Percentiles rank a stretch among this genome's conserved stretches.
Conservation (phyloP, 225 moss, liverwort and hornwort genomes). For the Asterella californica region DNA sequence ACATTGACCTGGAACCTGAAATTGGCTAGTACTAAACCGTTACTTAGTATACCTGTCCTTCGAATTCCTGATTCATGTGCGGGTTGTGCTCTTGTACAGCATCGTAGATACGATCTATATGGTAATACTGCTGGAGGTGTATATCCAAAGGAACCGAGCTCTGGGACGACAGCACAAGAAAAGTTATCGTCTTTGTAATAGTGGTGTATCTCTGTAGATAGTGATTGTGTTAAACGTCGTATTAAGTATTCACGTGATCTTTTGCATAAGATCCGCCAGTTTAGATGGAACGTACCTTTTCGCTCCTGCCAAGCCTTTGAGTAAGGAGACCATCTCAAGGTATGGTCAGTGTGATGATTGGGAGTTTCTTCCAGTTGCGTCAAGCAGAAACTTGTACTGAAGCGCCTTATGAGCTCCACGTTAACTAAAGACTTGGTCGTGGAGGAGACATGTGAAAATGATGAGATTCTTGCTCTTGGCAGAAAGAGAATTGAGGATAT, state of each 20-base stretch:
- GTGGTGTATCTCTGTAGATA: not conserved
- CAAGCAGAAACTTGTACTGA: not conserved
- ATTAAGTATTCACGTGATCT: not conserved
- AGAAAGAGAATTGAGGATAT: too few relatives aligned
- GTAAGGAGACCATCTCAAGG: not conserved
- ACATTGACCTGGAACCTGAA: too few relatives aligned
- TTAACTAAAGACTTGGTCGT: too few relatives aligned
- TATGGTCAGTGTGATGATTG: not conserved
- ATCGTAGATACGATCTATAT: conserved; percentile 82
- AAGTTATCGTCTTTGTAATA: conserved; percentile 2
- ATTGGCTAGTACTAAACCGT: not conserved
- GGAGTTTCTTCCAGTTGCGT: not conserved
- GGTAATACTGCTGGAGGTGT: conserved; percentile 7
- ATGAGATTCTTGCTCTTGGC: too few relatives aligned
- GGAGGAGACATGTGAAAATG: too few relatives aligned
- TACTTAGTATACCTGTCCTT: not conserved
- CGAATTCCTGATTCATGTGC: not conserved
- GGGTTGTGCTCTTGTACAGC: conserved; percentile 32
- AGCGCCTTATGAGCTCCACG: too few relatives aligned
- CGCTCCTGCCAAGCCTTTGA: not conserved
- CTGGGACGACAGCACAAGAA: not conserved
- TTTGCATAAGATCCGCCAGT: not conserved
- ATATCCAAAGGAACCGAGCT: not conserved
- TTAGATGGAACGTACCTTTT: not conserved
- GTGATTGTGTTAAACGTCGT: not conserved